Evolutionary conservation across 495 filamentous ascomycete species (phyloP).

Genomic region (Chaetomium cochliodes): DNA sequence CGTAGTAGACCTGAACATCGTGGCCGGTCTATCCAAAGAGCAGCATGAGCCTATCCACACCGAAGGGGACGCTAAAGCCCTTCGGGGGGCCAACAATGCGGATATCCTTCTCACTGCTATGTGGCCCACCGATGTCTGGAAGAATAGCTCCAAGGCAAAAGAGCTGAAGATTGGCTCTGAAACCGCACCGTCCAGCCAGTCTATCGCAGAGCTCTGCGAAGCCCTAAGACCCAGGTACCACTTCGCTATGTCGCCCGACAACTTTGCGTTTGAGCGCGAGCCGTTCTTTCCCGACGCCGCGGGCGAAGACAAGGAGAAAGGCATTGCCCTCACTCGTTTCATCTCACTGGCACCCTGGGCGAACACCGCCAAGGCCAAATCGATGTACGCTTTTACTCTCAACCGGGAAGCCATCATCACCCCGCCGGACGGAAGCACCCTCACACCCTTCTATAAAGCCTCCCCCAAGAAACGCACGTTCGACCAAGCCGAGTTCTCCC

Average conservation of each 20-base stretch:
- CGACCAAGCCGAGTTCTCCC: slow-evolving; percentile 57
- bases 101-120: slow-evolving; percentile 84
- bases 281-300: slow-evolving; percentile 71
- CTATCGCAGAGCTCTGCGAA: slow-evolving; percentile 71
- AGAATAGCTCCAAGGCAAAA: slow-evolving; percentile 47
- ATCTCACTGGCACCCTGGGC: slow-evolving; percentile 77
- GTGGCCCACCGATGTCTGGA: slow-evolving; percentile 75
- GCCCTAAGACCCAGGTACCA: slow-evolving; percentile 84
- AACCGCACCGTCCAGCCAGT: slow-evolving; percentile 41
- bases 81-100: slow-evolving; percentile 69
- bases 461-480: slow-evolving; percentile 57
- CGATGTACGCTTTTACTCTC: slow-evolving; percentile 85
- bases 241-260: slow-evolving; percentile 62
- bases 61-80: slow-evolving; percentile 68
- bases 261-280: slow-evolving; percentile 82
- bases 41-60: slow-evolving; percentile 68
- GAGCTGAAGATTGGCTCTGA: slow-evolving; percentile 50
- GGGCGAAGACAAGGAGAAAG: slow-evolving; percentile 34
- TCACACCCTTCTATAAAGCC: slow-evolving; percentile 58
- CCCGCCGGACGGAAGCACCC: slow-evolving; percentile 66
- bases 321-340: slow-evolving; percentile 73
- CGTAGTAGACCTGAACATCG: slow-evolving; percentile 52
- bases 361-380: slow-evolving; percentile 73
- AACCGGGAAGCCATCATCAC: slow-evolving; percentile 56
- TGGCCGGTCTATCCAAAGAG: slow-evolving; percentile 56